Conservation (phyloP, 306 rosid genomes). For the Urtica urens region DNA sequence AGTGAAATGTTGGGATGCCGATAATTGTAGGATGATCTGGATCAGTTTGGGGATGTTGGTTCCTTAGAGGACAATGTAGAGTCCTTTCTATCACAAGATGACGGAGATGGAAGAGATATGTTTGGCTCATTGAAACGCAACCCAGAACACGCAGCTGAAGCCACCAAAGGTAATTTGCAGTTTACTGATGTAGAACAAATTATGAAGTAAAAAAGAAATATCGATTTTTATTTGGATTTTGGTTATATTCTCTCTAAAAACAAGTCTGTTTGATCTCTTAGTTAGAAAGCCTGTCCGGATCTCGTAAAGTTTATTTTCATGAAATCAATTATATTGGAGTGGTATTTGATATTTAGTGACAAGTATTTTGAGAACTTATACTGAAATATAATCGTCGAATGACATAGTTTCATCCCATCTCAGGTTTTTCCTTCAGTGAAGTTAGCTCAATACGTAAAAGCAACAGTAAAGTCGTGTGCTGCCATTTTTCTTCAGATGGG, state of each 20-base stretch:
- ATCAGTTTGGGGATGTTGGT: constrained; percentile 86
- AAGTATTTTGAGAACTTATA: too few species aligned
- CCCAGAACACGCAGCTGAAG: constrained; percentile 72
- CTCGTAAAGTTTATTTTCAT: too few species aligned
- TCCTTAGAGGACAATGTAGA: constrained; percentile 87
- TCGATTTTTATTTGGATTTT: too few species aligned
- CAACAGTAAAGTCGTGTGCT: constrained; percentile 75
- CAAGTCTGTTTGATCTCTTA: too few species aligned
- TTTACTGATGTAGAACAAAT: too few species aligned
- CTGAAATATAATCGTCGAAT: constrained; percentile 17
- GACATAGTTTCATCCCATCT: constrained; percentile 17
- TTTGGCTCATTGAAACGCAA: constrained; percentile 66
- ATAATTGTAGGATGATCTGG: constrained; percentile 73
- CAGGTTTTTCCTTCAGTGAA: constrained; percentile 76
- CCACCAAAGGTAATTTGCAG: constrained; percentile 57
- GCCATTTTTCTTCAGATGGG: constrained; percentile 97
- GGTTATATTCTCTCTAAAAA: too few species aligned
- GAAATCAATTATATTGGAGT: too few species aligned
- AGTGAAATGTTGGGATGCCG: too few species aligned
- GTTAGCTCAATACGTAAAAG: constrained; percentile 72
- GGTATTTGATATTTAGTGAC: too few species aligned
- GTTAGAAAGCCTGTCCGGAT: too few species aligned
- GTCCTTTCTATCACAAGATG: constrained; percentile 81
- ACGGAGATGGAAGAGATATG: constrained; percentile 86
- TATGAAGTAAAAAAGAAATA: too few species aligned